Conservation (phyloP, 306 rosid genomes). For the Trichosanthes cucumerina region DNA sequence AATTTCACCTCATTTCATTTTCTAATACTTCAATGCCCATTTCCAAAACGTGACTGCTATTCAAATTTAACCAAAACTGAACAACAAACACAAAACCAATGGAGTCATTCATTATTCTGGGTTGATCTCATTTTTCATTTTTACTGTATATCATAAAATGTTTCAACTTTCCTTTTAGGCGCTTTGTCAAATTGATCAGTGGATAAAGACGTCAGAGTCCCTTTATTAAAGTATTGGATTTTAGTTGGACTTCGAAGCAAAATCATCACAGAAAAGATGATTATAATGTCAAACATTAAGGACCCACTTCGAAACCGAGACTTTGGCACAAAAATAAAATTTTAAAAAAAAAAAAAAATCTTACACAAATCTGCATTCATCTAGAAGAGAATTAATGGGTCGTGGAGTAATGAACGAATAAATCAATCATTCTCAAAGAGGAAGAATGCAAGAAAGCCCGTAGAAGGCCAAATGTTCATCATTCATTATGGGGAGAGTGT, state of each 20-base stretch:
- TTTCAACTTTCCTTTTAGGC: background rate
- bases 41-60: background rate
- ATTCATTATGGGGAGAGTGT: background rate
- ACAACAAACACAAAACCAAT: too few relatives aligned
- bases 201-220: background rate
- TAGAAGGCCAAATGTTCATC: too few relatives aligned
- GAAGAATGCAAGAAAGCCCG: background rate
- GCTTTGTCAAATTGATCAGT: background rate
- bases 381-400: background rate
- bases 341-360: background rate
- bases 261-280: background rate
- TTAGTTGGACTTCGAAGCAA: background rate
- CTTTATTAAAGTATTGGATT: background rate
- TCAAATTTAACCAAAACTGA: background rate
- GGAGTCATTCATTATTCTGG: too few relatives aligned
- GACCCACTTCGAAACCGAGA: background rate
- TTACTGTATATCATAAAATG: background rate
- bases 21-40: background rate
- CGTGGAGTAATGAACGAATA: too few relatives aligned
- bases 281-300: background rate
- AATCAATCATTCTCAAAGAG: too few relatives aligned
- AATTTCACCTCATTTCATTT: too few relatives aligned
- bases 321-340: too few relatives aligned
- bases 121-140: too few relatives aligned
- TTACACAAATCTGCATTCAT: background rate